Conservation (phyloP, 768 basidiomycete genomes). For the Leccinum imitatum region DNA sequence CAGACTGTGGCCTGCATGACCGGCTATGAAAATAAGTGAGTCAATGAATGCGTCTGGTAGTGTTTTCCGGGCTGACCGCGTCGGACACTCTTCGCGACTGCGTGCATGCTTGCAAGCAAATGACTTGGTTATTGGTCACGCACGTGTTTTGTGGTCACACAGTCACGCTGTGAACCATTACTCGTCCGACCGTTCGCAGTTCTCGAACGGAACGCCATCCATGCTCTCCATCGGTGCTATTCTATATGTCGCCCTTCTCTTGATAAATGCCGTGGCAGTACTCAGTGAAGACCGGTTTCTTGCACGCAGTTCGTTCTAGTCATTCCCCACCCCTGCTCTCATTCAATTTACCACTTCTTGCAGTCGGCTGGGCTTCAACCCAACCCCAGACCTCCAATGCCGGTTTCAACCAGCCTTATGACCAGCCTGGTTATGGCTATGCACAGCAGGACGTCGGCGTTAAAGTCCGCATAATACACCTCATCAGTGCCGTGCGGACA, state of each 20-base stretch:
- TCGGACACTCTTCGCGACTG: constrained; percentile 25
- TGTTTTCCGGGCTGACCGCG: constrained; percentile 21
- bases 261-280: constrained; percentile 94
- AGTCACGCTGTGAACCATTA: too few species aligned
- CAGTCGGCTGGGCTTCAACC: constrained; percentile 88
- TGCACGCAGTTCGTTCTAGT: constrained; percentile 67
- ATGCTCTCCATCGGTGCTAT: constrained; percentile 70
- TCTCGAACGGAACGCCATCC: constrained; percentile 12
- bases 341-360: constrained; percentile 18
- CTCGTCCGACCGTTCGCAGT: constrained; percentile 1
- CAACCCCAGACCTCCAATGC: constrained; percentile 56
- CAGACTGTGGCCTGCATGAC: constrained; percentile 9
- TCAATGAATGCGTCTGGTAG: not conserved
- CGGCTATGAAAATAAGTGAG: constrained; percentile 15
- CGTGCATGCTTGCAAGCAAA: constrained; percentile 27
- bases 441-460: constrained; percentile 63
- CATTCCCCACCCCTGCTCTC: constrained; percentile 3
- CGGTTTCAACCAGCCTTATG: constrained; percentile 66
- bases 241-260: constrained; percentile 81
- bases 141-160: not conserved
- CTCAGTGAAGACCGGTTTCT: constrained; percentile 97
- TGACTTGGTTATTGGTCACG: constrained; percentile 25
- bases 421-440: constrained; percentile 58
- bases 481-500: constrained; percentile 94
- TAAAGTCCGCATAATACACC: constrained; percentile 84